phyloP scores from a whole-genome alignment of 306 rosid genomes.

The Dalbergia oliveri region DNA sequence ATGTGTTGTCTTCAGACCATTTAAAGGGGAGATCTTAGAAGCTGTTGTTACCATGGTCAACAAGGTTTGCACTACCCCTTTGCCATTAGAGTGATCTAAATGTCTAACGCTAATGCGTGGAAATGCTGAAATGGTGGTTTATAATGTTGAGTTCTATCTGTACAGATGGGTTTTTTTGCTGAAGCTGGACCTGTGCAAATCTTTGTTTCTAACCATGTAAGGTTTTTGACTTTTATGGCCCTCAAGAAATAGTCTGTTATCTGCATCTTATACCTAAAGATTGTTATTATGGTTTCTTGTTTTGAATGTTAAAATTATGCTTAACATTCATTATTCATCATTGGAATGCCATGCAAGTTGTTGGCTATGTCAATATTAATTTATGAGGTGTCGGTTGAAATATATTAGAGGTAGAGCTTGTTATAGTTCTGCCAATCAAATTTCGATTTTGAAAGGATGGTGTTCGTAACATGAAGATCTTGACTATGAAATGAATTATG shows the following conservation, averaged over 20 bases:
- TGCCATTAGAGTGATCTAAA: background rate
- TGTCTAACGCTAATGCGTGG: background rate
- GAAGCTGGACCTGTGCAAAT: constrained; percentile 99
- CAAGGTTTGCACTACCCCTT: constrained; percentile 64
- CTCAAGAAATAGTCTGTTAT: background rate
- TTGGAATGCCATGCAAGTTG: background rate
- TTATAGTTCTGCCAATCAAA: background rate
- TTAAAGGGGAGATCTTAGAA: constrained; percentile 95
- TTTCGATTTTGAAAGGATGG: background rate
- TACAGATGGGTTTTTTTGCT: constrained; percentile 95
- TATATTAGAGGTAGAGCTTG: background rate
- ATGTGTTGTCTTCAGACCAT: constrained; percentile 97
- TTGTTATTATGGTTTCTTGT: background rate
- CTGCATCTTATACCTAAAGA: background rate
- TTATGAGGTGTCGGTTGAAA: background rate
- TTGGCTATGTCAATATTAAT: constrained; percentile 23
- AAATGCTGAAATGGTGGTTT: constrained; percentile 21
- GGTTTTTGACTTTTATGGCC: constrained; percentile 38
- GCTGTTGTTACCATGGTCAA: constrained; percentile 97
- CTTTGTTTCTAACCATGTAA: constrained; percentile 94
- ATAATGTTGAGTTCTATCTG: constrained; percentile 30
- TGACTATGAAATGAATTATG: background rate
- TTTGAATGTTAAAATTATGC: background rate
- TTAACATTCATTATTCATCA: background rate
- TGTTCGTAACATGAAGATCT: background rate